These are phyloP conservation scores for Trichosphaerium sp. DNA, from an alignment of 78 protist species.

Conservation along the genomic window DNA sequence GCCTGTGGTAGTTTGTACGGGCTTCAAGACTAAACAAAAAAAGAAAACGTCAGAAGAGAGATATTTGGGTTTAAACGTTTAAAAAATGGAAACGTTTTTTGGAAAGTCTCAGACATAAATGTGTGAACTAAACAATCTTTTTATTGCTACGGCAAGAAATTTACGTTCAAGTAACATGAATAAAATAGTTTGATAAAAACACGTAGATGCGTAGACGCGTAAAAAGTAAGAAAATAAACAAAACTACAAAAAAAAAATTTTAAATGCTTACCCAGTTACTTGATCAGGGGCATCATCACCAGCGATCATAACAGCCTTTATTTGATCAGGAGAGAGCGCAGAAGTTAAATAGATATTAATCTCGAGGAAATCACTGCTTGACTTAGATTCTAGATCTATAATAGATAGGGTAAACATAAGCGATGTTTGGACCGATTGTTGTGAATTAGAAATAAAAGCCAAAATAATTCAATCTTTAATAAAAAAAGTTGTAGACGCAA, in stretches of 20 bases:
- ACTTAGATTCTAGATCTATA: conserved; percentile 44
- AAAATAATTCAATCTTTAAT: too few species aligned
- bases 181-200: not conserved
- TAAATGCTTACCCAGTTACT: conserved; percentile 40
- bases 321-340: conserved; percentile 44
- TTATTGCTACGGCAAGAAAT: not conserved
- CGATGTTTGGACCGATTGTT: not conserved
- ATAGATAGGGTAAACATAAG: not conserved
- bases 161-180: not conserved
- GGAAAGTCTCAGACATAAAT: not conserved
- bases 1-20: not conserved
- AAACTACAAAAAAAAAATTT: not conserved
- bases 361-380: conserved; percentile 34
- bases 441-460: not conserved
- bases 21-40: too few species aligned
- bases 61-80: not conserved
- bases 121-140: not conserved
- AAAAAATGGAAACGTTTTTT: not conserved
- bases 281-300: conserved; percentile 29
- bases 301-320: conserved; percentile 49
- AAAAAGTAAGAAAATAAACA: too few species aligned
- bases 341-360: conserved; percentile 63
- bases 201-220: conserved; percentile 1
- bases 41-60: not conserved
- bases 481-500: too few species aligned